phyloP scores from a whole-genome alignment of 2,329 filamentous ascomycete species.

The Thielaviopsis musarum region DNA sequence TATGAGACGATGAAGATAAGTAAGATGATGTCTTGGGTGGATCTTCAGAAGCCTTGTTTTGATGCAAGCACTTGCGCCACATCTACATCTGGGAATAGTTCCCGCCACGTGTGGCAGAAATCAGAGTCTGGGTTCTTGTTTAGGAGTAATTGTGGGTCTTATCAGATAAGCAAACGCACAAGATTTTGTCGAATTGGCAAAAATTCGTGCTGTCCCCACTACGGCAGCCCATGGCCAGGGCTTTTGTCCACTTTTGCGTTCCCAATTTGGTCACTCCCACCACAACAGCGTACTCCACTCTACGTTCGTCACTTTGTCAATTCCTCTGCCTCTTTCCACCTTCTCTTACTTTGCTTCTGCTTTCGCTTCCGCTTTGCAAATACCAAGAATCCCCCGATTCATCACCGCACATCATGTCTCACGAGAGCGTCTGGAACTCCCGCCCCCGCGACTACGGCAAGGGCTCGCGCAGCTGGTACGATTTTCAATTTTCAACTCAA shows the following conservation, averaged over 20 bases:
- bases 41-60: neutral
- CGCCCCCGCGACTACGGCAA: conserved; percentile 95
- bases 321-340: conserved; percentile 7
- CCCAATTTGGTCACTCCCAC: conserved; percentile 9
- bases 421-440: conserved; percentile 98
- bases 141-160: neutral
- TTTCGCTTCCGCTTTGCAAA: conserved; percentile 11
- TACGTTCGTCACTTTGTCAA: conserved; percentile 6
- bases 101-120: neutral
- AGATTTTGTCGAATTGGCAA: neutral
- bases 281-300: conserved; percentile 1
- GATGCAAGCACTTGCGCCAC: neutral
- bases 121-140: neutral
- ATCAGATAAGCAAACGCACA: conserved; percentile 11
- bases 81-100: neutral
- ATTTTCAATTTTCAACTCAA: conserved; percentile 10
- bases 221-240: conserved; percentile 7
- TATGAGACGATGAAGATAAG: neutral
- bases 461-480: conserved; percentile 86
- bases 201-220: conserved; percentile 8
- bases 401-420: conserved; percentile 39
- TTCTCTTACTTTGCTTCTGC: conserved; percentile 11
- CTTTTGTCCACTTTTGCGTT: conserved; percentile 9
- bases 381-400: conserved; percentile 12
- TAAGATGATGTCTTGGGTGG: neutral